These are phyloP conservation scores for Funneliformis mosseae DNA, from an alignment of 192 early-diverging fungal genomes.

Conservation along the genomic window DNA sequence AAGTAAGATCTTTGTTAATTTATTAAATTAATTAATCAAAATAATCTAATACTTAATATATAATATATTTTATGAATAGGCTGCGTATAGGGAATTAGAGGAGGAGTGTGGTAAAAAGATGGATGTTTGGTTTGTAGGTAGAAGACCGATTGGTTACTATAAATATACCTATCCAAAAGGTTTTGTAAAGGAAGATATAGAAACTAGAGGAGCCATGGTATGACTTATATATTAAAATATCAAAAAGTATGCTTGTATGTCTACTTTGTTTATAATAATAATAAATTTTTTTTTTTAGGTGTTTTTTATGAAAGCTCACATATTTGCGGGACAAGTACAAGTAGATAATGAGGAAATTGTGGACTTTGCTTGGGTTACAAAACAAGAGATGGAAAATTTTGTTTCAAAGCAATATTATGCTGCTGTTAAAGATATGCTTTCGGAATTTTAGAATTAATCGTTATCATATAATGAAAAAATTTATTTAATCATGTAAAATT, in stretches of 20 bases:
- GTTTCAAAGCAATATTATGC: slow-evolving; percentile 52
- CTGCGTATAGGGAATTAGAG: slow-evolving; percentile 70
- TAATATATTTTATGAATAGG: slow-evolving; percentile 57
- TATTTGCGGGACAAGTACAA: slow-evolving; percentile 72
- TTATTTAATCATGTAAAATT: not conserved
- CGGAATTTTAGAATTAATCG: slow-evolving; percentile 45
- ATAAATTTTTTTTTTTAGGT: slow-evolving; percentile 48
- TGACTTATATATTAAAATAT: slow-evolving; percentile 3
- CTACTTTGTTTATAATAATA: not conserved
- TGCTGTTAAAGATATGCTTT: slow-evolving; percentile 57
- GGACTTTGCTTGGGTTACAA: slow-evolving; percentile 78
- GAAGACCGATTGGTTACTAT: slow-evolving; percentile 76
- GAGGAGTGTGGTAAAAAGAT: slow-evolving; percentile 73
- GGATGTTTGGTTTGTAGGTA: slow-evolving; percentile 88
- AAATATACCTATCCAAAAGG: slow-evolving; percentile 46
- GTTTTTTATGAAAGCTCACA: slow-evolving; percentile 87
- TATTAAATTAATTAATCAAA: slow-evolving; percentile 5
- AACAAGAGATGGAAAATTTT: slow-evolving; percentile 63
- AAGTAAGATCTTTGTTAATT: slow-evolving; percentile 45
- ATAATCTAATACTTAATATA: too few species aligned
- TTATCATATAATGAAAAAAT: not conserved
- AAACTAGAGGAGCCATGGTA: slow-evolving; percentile 17
- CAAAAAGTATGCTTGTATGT: too few species aligned
- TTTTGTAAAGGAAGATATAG: not conserved
- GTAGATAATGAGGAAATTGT: slow-evolving; percentile 58